phyloP scores from a whole-genome alignment of 495 filamentous ascomycete species.

The Poronia punctata region DNA sequence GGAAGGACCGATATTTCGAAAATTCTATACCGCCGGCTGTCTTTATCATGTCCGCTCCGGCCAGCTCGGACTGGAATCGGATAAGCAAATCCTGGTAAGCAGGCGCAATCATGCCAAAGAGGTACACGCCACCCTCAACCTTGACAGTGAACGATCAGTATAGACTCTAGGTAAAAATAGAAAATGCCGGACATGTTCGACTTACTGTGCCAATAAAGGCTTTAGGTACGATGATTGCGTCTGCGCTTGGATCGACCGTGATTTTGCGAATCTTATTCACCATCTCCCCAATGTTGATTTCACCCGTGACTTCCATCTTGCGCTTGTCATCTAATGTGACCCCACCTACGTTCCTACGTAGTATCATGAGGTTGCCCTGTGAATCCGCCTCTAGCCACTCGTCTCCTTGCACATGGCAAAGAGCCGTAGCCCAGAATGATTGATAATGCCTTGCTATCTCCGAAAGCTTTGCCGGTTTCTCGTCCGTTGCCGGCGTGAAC shows the following conservation, averaged over 20 bases:
- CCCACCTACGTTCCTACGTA: conserved; percentile 62
- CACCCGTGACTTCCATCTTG: conserved; percentile 64
- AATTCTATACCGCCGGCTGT: conserved; percentile 68
- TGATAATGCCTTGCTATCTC: conserved; percentile 79
- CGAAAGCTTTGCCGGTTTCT: conserved; percentile 42
- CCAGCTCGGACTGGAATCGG: conserved; percentile 65
- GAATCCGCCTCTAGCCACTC: conserved; percentile 75
- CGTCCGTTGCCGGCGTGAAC: conserved; percentile 44
- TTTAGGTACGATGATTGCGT: conserved; percentile 64
- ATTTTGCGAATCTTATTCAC: conserved; percentile 69
- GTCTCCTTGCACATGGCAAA: conserved; percentile 61
- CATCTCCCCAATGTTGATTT: conserved; percentile 83
- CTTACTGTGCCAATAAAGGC: conserved; percentile 88
- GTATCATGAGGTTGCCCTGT: conserved; percentile 77
- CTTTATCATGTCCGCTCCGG: conserved; percentile 50
- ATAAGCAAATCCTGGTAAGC: conserved; percentile 72
- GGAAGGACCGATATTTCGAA: conserved; percentile 70
- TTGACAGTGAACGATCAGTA: conserved; percentile 31
- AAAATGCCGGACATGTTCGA: conserved; percentile 9
- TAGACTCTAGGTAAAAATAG: too few relatives aligned
- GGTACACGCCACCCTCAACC: conserved; percentile 88
- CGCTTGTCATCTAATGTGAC: conserved; percentile 66
- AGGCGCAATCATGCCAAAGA: conserved; percentile 70
- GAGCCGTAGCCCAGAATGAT: conserved; percentile 72
- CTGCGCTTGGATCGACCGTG: conserved; percentile 50